Percentiles rank a stretch among this genome's conserved stretches.
Conservation (phyloP, 2,329 filamentous ascomycete genomes). For the Xylariomycetidae sp. region DNA sequence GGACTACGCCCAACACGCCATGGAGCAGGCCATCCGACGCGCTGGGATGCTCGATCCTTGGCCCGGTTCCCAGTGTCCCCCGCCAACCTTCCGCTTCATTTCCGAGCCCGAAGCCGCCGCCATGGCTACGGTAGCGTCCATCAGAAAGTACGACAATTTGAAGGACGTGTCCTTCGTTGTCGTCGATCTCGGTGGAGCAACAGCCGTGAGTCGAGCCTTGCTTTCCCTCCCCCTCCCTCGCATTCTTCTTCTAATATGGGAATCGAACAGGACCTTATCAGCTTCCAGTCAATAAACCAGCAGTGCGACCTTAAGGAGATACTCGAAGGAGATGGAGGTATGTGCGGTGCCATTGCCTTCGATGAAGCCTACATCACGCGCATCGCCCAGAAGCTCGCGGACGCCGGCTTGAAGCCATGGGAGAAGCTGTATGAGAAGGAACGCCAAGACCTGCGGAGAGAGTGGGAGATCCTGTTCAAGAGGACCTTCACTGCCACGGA, state of each 20-base stretch:
- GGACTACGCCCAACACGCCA: constrained; percentile 28
- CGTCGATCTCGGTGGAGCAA: constrained; percentile 27
- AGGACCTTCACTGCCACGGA: constrained; percentile 3
- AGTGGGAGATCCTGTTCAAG: constrained; percentile 7
- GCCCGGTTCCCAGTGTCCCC: too few relatives aligned
- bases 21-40: constrained; percentile 27
- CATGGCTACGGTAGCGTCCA: constrained; percentile 28
- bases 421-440: constrained; percentile 3
- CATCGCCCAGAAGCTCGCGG: constrained; percentile 20
- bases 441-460: neutral
- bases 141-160: constrained; percentile 13
- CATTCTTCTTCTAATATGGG: constrained; percentile 3
- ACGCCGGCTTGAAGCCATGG: constrained; percentile 1
- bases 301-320: constrained; percentile 28
- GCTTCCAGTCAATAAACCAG: constrained; percentile 22
- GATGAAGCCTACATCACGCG: constrained; percentile 30
- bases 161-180: constrained; percentile 19
- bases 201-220: constrained; percentile 9
- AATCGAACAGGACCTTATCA: constrained; percentile 38
- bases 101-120: constrained; percentile 42
- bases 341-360: constrained; percentile 35
- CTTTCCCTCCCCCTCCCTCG: neutral
- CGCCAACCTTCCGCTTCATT: constrained; percentile 29
- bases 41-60: constrained; percentile 30
- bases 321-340: constrained; percentile 30